These are phyloP conservation scores for Cornus kousa DNA, from an alignment of 148 eudicot species.

Conservation along the genomic window DNA sequence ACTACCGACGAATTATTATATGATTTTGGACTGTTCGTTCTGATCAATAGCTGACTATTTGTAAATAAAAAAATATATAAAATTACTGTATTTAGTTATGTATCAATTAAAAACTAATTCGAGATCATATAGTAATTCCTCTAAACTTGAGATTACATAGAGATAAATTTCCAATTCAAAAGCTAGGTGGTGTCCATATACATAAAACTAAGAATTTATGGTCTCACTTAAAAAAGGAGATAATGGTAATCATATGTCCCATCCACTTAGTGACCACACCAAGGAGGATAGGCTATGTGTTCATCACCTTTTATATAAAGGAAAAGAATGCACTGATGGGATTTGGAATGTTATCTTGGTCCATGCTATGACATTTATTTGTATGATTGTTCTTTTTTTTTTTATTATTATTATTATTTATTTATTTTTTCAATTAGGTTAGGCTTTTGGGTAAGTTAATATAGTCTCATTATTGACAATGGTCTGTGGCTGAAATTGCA, in stretches of 20 bases:
- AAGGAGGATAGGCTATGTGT: not conserved
- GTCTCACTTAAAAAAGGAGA: not conserved
- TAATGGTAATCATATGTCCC: not conserved
- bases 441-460: not conserved
- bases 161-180: not conserved
- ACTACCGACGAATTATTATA: not conserved
- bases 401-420: too few species aligned
- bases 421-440: not conserved
- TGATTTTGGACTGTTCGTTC: too few species aligned
- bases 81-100: not conserved
- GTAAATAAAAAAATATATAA: too few species aligned
- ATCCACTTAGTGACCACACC: not conserved
- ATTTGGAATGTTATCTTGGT: not conserved
- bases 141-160: not conserved
- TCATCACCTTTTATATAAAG: conserved; percentile 1
- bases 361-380: not conserved
- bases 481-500: not conserved
- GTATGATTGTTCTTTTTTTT: not conserved
- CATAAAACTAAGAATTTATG: not conserved
- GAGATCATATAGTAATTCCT: too few species aligned
- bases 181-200: not conserved
- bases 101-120: not conserved
- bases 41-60: too few species aligned
- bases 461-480: not conserved
- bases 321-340: not conserved